These are phyloP conservation scores for Botrytis fragariae DNA, from an alignment of 2,329 filamentous ascomycete genomes.

Conservation along the genomic window DNA sequence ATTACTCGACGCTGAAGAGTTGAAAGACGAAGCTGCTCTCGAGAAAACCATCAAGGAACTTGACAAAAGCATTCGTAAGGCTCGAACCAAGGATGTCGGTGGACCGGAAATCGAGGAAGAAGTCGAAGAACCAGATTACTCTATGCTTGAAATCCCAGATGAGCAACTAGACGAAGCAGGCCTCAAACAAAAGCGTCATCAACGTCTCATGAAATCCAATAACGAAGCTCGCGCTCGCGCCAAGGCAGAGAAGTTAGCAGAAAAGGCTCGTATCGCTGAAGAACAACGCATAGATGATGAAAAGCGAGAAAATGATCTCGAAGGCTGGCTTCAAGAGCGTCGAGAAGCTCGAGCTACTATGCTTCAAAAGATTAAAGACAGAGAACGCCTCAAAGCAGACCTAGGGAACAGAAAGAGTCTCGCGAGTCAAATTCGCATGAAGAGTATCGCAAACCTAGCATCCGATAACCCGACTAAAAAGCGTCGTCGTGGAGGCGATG, in stretches of 20 bases:
- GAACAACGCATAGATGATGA: constrained; percentile 82
- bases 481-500: constrained; percentile 80
- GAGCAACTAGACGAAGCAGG: constrained; percentile 90
- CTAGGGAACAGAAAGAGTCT: constrained; percentile 95
- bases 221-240: constrained; percentile 90
- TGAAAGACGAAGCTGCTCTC: constrained; percentile 85
- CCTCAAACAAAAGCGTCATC: constrained; percentile 88
- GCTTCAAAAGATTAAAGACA: constrained; percentile 85
- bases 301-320: constrained; percentile 77
- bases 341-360: constrained; percentile 67
- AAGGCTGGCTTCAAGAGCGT: constrained; percentile 82
- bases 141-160: constrained; percentile 83
- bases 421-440: constrained; percentile 96
- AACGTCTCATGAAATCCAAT: constrained; percentile 89
- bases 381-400: constrained; percentile 88
- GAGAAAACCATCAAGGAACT: constrained; percentile 85
- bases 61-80: constrained; percentile 84
- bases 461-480: constrained; percentile 85
- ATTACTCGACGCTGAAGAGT: constrained; percentile 82
- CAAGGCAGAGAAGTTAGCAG: constrained; percentile 91
- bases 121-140: constrained; percentile 78
- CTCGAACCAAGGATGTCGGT: constrained; percentile 89
- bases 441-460: constrained; percentile 92
- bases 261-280: constrained; percentile 80
- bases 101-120: constrained; percentile 76